Percentiles rank a stretch among this genome's conserved stretches.
Conservation (phyloP, 2,329 filamentous ascomycete species). For the Trichocomaceae sp. region DNA sequence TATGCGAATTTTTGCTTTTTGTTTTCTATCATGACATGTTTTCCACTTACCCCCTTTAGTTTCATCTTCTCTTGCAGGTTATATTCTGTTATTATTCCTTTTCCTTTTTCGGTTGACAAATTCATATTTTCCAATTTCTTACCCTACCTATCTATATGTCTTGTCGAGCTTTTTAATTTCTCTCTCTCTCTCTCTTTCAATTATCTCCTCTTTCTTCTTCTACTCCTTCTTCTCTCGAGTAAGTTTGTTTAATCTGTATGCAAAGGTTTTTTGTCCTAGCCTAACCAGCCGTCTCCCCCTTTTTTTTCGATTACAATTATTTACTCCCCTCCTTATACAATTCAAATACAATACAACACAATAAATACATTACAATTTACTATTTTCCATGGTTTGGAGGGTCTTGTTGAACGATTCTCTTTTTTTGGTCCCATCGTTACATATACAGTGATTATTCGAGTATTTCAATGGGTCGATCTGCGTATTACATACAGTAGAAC, state of each 20-base stretch:
- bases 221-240: slow-evolving; percentile 11
- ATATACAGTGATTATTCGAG: too few species aligned
- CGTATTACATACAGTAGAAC: too few species aligned
- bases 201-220: slow-evolving; percentile 18
- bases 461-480: too few species aligned
- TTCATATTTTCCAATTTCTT: background rate
- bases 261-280: slow-evolving; percentile 9
- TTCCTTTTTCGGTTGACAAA: background rate
- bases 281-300: slow-evolving; percentile 7
- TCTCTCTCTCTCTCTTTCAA: slow-evolving; percentile 13
- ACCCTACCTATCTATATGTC: background rate
- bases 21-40: background rate
- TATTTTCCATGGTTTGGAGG: too few species aligned
- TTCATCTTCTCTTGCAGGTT: background rate
- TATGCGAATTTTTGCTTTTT: too few species aligned
- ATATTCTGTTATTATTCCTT: background rate
- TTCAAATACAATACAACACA: background rate
- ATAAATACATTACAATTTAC: too few species aligned
- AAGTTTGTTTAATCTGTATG: too few species aligned
- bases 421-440: too few species aligned
- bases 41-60: background rate
- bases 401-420: too few species aligned
- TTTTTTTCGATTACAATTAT: background rate
- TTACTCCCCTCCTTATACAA: background rate
- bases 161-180: slow-evolving; percentile 13